Conservation (phyloP, 2,329 filamentous ascomycete genomes). For the Colletotrichum lini region DNA sequence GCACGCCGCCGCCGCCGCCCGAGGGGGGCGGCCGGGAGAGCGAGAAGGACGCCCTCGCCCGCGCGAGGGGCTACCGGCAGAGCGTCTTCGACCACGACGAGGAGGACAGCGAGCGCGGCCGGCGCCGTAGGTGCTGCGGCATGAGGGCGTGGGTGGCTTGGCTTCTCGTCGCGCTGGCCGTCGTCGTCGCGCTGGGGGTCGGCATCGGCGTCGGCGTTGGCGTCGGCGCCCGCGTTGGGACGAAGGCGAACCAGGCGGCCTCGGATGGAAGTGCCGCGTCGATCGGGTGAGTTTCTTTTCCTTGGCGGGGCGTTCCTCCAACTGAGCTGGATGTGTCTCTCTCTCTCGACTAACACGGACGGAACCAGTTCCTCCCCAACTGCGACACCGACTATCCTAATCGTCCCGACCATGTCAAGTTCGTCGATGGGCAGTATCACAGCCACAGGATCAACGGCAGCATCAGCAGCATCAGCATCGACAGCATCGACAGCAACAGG, state of each 20-base stretch:
- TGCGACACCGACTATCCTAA: background rate
- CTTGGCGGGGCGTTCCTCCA: background rate
- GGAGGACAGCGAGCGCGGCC: slow-evolving; percentile 34
- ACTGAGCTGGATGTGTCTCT: background rate
- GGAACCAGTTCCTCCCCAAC: background rate
- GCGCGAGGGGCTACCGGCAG: slow-evolving; percentile 23
- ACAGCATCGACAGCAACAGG: no score
- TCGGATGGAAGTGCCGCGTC: background rate
- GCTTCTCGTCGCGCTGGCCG: slow-evolving; percentile 49
- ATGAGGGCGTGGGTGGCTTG: slow-evolving; percentile 54
- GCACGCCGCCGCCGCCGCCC: slow-evolving; percentile 52
- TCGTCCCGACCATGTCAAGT: slow-evolving; percentile 12
- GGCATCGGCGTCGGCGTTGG: slow-evolving; percentile 59
- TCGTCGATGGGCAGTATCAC: background rate
- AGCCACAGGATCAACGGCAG: background rate
- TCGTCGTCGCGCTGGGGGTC: slow-evolving; percentile 55
- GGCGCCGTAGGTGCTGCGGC: slow-evolving; percentile 46
- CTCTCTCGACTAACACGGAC: background rate
- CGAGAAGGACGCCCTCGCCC: slow-evolving; percentile 32
- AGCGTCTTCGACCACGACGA: slow-evolving; percentile 36
- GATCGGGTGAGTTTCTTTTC: slow-evolving; percentile 18
- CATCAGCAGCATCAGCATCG: no score
- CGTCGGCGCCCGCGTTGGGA: slow-evolving; percentile 45
- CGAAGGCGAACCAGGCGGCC: slow-evolving; percentile 13
- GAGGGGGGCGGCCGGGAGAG: background rate